A percentile compares a stretch with the other conserved stretches of the same genome.
Conservation (phyloP, 1,139 yeast species). For the Diutina mesorugosa region DNA sequence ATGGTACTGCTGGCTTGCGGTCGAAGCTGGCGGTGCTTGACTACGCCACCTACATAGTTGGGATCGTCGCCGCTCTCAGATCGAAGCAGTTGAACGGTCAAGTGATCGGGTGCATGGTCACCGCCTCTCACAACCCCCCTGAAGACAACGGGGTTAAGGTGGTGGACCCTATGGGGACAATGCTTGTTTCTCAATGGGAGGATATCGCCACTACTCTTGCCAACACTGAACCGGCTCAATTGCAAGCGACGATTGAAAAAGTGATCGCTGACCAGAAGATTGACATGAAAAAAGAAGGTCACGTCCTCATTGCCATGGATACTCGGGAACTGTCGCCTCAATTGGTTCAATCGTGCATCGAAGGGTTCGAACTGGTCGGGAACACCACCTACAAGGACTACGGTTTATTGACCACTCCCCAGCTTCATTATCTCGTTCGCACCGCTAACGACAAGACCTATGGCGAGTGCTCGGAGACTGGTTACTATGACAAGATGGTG, state of each 20-base stretch:
- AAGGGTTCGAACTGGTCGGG: constrained; percentile 44
- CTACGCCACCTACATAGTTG: constrained; percentile 76
- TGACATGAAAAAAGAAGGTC: constrained; percentile 22
- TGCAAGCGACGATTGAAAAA: constrained; percentile 14
- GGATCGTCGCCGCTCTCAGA: constrained; percentile 70
- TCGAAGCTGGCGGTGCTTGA: constrained; percentile 60
- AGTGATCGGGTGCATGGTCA: constrained; percentile 84
- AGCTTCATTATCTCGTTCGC: constrained; percentile 79
- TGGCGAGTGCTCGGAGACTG: constrained; percentile 53
- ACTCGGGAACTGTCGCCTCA: constrained; percentile 70
- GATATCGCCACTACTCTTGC: constrained; percentile 68
- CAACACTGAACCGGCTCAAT: constrained; percentile 39
- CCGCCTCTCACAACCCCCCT: constrained; percentile 96
- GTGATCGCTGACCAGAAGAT: constrained; percentile 23
- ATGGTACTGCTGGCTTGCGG: constrained; percentile 98
- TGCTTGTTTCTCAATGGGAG: constrained; percentile 86
- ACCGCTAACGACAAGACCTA: constrained; percentile 49
- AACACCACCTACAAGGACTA: constrained; percentile 38
- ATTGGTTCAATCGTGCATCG: constrained; percentile 49
- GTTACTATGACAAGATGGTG: constrained; percentile 60
- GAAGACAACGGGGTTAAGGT: constrained; percentile 92
- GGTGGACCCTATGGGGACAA: constrained; percentile 88
- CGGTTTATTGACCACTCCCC: constrained; percentile 84
- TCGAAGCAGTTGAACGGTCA: constrained; percentile 59
- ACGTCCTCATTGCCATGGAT: constrained; percentile 51